A percentile compares a stretch with the other conserved stretches of the same genome.
phyloP scores from a whole-genome alignment of 495 filamentous ascomycete species.

The Xylaria telfairii region DNA sequence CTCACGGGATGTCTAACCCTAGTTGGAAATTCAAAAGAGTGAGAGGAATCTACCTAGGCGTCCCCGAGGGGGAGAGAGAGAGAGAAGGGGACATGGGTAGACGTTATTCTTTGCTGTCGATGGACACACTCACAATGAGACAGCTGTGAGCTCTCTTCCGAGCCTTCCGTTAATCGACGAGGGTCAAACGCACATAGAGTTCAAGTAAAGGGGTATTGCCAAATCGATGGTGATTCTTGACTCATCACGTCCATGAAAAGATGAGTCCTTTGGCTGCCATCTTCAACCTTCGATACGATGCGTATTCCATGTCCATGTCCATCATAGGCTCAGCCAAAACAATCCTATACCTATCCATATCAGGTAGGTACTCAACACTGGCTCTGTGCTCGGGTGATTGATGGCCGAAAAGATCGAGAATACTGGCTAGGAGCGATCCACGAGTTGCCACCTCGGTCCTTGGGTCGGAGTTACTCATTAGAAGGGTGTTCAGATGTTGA shows the following conservation, averaged over 20 bases:
- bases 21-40: background rate
- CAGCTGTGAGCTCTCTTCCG: background rate
- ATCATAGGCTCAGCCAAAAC: background rate
- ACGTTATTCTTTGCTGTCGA: background rate
- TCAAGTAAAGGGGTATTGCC: background rate
- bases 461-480: background rate
- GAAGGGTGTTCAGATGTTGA: too few relatives aligned
- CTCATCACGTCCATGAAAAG: background rate
- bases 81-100: background rate
- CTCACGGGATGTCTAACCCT: background rate
- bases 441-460: background rate
- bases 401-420: background rate
- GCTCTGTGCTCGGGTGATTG: background rate
- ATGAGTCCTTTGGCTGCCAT: background rate
- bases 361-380: background rate
- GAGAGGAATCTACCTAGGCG: background rate
- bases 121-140: background rate
- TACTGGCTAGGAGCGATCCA: background rate
- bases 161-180: background rate
- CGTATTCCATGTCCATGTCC: background rate
- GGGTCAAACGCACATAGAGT: background rate
- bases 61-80: too few relatives aligned
- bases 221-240: background rate
- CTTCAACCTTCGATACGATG: too few relatives aligned
- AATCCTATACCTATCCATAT: background rate